These are phyloP conservation scores for Delitschia confertaspora DNA, from an alignment of 495 filamentous ascomycete genomes.

Conservation along the genomic window DNA sequence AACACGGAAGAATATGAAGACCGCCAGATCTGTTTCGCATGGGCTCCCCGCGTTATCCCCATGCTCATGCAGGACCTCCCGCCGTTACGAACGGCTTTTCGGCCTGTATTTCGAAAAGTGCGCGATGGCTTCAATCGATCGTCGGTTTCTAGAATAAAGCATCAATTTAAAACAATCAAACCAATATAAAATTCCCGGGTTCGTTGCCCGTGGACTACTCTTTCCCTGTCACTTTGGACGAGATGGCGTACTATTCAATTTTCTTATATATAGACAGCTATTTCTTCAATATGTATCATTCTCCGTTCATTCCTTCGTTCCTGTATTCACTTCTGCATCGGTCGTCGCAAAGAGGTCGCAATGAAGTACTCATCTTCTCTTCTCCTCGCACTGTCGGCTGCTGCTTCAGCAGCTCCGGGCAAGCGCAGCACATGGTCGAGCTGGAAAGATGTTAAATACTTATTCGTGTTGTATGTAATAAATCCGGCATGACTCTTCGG, in stretches of 20 bases:
- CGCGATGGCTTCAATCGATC: background rate
- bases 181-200: conserved; percentile 12
- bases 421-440: conserved; percentile 36
- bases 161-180: conserved; percentile 3
- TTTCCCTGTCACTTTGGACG: too few species aligned
- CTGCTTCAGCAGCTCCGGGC: conserved; percentile 1
- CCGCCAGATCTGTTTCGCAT: background rate
- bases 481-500: background rate
- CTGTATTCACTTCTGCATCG: conserved; percentile 1
- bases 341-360: background rate
- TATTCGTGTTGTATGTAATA: conserved; percentile 43
- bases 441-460: conserved; percentile 42
- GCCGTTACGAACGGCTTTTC: background rate
- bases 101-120: conserved; percentile 1
- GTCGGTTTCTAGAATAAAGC: conserved; percentile 2
- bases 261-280: too few species aligned
- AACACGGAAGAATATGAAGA: conserved; percentile 2
- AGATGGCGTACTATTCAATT: too few species aligned
- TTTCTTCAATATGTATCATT: too few species aligned
- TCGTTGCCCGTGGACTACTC: background rate
- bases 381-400: background rate
- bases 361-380: conserved; percentile 3
- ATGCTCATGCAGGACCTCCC: background rate
- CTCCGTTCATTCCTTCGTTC: too few species aligned
- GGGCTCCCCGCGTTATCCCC: conserved; percentile 1